Base-by-base conservation (phyloP, 805 yeast species). In the Zygoascus flipseniorum region DNA sequence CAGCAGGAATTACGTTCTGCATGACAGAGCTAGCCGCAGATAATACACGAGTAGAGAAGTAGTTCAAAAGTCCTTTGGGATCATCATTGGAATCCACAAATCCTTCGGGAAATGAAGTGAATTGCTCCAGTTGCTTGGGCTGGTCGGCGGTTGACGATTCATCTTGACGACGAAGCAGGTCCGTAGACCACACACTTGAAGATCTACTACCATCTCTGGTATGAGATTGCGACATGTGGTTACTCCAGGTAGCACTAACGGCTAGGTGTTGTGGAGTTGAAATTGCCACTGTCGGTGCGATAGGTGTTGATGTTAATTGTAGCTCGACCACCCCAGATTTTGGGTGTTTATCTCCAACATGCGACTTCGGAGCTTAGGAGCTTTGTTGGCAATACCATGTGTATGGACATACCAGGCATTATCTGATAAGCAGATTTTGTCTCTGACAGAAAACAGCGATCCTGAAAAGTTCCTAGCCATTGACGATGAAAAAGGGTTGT, bases 1-100 rank as follows among this genome's bases (percentile, higher is more conserved):
- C 42, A 32, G 19, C 48, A 35, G 14, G 60, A 13, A 58, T 54
- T 1, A 61, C 64, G 26, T 53, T 54, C 16, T 57, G 52, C 52
- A 62, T 57, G n/a, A 56, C 63, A 3, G 56, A 47, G 10, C 57
- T 52, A 10, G 65, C 65, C 8, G 63, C 64, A 31, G 59, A 57
- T 32, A 55, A 53, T 54, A 62, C 52, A 48, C 60, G 54, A 43
- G 52, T 54, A 55, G 58, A 60, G 50, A 62, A 53, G 39, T 31
- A 31, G 32, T 50, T 58, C 14, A 60, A 50, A 43, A 61, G 35
- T 32, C 54, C 45, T 28, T 56, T 54, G 26, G 56, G 51, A 48
- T 58, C 63, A 11, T 26, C 39, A 2, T 50, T 48, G 10, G 57
- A 35, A 41, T 61, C 62, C 6, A 54, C 47, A 47, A 58, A 58